Conservation (phyloP, 208 protist species). For the Leishmania guyanensis region DNA sequence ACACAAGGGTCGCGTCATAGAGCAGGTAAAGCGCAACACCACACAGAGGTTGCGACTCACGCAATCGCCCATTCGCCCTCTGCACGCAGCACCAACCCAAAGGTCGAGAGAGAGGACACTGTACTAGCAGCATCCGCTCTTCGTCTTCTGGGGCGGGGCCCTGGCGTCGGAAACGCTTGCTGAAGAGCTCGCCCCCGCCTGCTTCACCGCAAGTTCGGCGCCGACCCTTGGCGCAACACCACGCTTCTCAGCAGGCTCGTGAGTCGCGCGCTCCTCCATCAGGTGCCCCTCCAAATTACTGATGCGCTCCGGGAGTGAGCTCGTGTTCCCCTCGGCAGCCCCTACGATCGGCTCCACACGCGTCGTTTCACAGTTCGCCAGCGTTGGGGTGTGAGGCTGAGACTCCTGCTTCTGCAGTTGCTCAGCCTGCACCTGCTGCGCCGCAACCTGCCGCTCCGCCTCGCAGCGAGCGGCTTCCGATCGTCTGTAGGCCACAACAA, state of each 20-base stretch:
- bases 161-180: conserved; percentile 1
- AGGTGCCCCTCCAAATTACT: conserved; percentile 15
- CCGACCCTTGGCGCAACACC: neutral
- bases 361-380: conserved; percentile 1
- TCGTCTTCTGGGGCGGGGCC: conserved; percentile 36
- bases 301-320: conserved; percentile 15
- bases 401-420: conserved; percentile 13
- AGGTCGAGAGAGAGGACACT: neutral
- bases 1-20: neutral
- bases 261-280: conserved; percentile 14
- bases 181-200: conserved; percentile 3
- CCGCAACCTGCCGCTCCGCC: conserved; percentile 24
- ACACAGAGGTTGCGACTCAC: neutral
- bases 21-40: neutral
- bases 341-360: conserved; percentile 10
- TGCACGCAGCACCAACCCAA: neutral
- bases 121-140: conserved; percentile 37
- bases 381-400: neutral
- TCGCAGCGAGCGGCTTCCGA: conserved; percentile 12
- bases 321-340: neutral
- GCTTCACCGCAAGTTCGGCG: too few relatives aligned
- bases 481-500: conserved; percentile 9
- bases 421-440: conserved; percentile 10
- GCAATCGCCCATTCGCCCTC: neutral
- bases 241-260: conserved; percentile 18